Conservation (phyloP, 2,329 filamentous ascomycete genomes). For the Onygenales sp. region DNA sequence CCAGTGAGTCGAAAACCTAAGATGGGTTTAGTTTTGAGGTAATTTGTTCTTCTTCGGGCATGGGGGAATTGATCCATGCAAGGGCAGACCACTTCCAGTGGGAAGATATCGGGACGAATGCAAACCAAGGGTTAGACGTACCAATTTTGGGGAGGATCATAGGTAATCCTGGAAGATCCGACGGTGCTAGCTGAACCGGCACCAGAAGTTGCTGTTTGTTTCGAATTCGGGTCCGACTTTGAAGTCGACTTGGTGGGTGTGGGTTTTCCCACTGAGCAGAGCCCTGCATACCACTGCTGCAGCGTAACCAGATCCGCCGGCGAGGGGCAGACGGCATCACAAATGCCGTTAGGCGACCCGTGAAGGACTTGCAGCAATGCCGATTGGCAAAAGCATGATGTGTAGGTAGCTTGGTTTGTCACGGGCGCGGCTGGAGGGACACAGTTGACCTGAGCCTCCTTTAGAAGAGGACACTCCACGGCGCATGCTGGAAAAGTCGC, state of each 20-base stretch:
- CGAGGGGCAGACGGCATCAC: constrained; percentile 49
- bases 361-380: constrained; percentile 50
- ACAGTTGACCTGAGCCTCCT: constrained; percentile 63
- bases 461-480: constrained; percentile 49
- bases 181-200: neutral
- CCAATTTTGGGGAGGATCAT: constrained; percentile 7
- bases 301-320: constrained; percentile 48
- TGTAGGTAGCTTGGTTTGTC: constrained; percentile 46
- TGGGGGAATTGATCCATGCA: neutral
- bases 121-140: constrained; percentile 10
- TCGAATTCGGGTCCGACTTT: neutral
- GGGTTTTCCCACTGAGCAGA: constrained; percentile 38
- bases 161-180: neutral
- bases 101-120: no score
- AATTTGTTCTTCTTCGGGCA: neutral
- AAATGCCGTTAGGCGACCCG: constrained; percentile 49
- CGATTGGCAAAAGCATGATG: constrained; percentile 66
- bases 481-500: constrained; percentile 54
- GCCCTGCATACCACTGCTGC: constrained; percentile 59
- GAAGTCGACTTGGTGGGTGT: neutral
- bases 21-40: neutral
- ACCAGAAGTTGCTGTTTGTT: neutral
- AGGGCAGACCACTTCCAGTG: no score
- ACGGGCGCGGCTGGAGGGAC: constrained; percentile 47
- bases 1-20: constrained; percentile 57